Base-by-base conservation (phyloP, 805 yeast species). In the Candida succiphila region DNA sequence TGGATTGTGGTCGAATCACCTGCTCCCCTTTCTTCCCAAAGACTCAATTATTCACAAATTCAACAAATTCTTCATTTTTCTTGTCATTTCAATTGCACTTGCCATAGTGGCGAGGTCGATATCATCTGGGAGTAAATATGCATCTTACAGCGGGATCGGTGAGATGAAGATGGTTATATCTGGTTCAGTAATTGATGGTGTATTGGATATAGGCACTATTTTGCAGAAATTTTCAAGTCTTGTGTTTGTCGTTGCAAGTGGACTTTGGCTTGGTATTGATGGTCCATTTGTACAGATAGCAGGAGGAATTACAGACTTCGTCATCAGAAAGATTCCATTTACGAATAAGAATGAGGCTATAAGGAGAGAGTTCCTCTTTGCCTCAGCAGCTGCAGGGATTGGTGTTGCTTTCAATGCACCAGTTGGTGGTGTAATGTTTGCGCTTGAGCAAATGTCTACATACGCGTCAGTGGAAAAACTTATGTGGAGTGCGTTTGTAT, bases 351-450 rank as follows among this genome's bases (percentile, higher is more conserved):
- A 70, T 39, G 85, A 78, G 46, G 85, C 83, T 1, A 54, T 65
- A 7, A 61, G 69, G 37, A 65, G 95, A 37, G 89, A 82, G 40
- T 47, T 85, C 8, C 50, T 78, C 13, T 64, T 79, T 15, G 87
- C 94, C 1, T 83, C 88, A 0, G 70, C 84, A 1, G 88, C 94
- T 1, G 78, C 88, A 1, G 95, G 95, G 5, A 78, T 85, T 17
- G 74, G 88, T 0, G 83, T 81, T 12, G 94, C 95, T 1, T 84
- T 85, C 55, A 81, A 80, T 39, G 77, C 94, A 0, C 95, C 95
- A 3, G 76, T 86, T 36, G 94, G 94, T 7, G 95, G 95, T 1
- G 92, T 86, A 2, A 52, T 85, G 22, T 86, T 84, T 52, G 78
- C 81, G 4, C 52, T 82, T 15, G 94, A 85, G 46, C 75, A 74